Evolutionary conservation across 352 stramenopile genomes (phyloP).

Genomic region (Phytophthora pinifolia): DNA sequence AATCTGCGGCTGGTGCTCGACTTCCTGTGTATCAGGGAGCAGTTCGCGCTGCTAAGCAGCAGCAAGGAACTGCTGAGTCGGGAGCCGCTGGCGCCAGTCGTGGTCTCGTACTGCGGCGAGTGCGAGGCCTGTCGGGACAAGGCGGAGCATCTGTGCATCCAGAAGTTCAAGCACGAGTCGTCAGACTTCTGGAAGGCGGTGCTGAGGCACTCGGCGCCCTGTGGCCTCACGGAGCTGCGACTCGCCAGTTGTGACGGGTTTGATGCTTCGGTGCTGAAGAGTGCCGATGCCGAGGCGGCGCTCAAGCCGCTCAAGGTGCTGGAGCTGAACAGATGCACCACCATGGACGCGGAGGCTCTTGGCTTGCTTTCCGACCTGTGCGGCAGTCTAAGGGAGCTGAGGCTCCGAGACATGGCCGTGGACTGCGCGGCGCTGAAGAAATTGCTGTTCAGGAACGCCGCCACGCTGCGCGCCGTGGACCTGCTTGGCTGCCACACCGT

Average conservation of each 20-base stretch:
- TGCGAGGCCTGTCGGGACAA: constrained; percentile 51
- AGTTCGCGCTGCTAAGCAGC: constrained; percentile 57
- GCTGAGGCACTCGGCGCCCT: constrained; percentile 34
- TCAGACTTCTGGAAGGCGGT: constrained; percentile 60
- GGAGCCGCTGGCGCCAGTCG: constrained; percentile 41
- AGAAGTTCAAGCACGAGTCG: constrained; percentile 31
- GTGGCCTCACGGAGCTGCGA: constrained; percentile 49
- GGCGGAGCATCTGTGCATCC: constrained; percentile 61
- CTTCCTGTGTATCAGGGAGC: constrained; percentile 57
- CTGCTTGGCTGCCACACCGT: constrained; percentile 81
- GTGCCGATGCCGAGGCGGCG: constrained; percentile 22
- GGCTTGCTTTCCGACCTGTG: constrained; percentile 45
- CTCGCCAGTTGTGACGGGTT: constrained; percentile 59
- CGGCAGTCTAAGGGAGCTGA: constrained; percentile 52
- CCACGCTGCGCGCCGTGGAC: constrained; percentile 62
- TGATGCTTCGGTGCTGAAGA: constrained; percentile 37
- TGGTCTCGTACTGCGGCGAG: constrained; percentile 61
- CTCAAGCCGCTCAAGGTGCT: constrained; percentile 51
- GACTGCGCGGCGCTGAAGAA: constrained; percentile 50
- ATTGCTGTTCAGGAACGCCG: constrained; percentile 47
- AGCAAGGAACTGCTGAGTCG: constrained; percentile 35
- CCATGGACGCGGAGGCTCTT: constrained; percentile 48
- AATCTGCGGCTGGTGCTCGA: constrained; percentile 58
- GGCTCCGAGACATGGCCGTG: constrained; percentile 71
- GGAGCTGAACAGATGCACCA: constrained; percentile 58